Evolutionary conservation across 495 filamentous ascomycete species (phyloP), one percentile per base, ranked within the genome.

Genomic region (Hypoxylon cercidicola): DNA sequence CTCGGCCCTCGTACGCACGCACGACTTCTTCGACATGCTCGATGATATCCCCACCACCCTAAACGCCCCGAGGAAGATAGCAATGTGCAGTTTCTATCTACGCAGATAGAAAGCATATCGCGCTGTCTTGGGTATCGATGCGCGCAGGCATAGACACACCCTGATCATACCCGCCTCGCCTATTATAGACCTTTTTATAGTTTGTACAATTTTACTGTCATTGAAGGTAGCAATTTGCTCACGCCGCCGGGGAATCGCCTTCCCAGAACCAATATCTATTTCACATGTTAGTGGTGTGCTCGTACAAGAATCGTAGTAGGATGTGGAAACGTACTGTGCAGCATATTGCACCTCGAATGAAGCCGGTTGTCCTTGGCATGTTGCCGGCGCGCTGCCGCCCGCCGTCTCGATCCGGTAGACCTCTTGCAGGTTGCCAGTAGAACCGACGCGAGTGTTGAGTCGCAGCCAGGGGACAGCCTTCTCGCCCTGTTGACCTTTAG

Each of bases 371-470:
- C 88, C 89, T 35, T 85, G 70, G 74, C 95, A 99, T 0, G 86
- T 93, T 34, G 82, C 77, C 0, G 95, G 93, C 0, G 91, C 71
- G n/a, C 79, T 82, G 15, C 95, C 95, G 9, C 92, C 92, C 2
- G 88, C 92, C 0, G 95, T 99, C 69, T 92, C 82, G 13, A 97
- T 78, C n/a, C 95, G 83, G 71, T 95, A 97, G 7, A 94, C 88
- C 69, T 91, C 84, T 76, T 88, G 86, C 62, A 90, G 86, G 13
- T 79, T 72, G 0, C 84, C 85, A 0, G 85, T 87, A 11, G 87
- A 84, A 28, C 84, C 85, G 23, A 69, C 63, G 4, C 73, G 77
- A 2, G 87, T 74, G 8, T 75, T 69, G 3, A 92, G 78, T 70
- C 86, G 89, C 56, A 94, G 72, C 91, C 90, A 93, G 6, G 84